Evolutionary conservation across 441 rosid species (phyloP).

Genomic region (Arabidopsis hybrid): DNA sequence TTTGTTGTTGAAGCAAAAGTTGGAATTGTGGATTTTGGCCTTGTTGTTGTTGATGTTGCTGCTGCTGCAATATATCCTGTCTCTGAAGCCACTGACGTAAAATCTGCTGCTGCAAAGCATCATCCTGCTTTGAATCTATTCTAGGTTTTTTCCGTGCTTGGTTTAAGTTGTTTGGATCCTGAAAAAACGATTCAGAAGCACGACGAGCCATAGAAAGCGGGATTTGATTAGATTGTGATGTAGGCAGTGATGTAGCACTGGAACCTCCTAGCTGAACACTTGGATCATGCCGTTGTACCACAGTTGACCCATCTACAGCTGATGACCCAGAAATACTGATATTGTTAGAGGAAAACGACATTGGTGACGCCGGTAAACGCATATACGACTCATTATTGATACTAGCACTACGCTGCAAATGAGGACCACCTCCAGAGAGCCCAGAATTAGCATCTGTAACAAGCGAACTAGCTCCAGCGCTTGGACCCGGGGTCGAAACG

Average conservation of each 20-base stretch:
- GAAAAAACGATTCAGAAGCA: slow-evolving; percentile 70
- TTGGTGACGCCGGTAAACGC: slow-evolving; percentile 95
- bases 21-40: slow-evolving; percentile 80
- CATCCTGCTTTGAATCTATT: slow-evolving; percentile 87
- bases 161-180: slow-evolving; percentile 68
- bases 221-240: slow-evolving; percentile 67
- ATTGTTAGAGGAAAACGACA: slow-evolving; percentile 94
- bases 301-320: slow-evolving; percentile 82
- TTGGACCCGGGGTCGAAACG: slow-evolving; percentile 89
- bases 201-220: slow-evolving; percentile 65
- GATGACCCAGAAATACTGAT: slow-evolving; percentile 92
- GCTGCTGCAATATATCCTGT: slow-evolving; percentile 74
- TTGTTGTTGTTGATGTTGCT: slow-evolving; percentile 57
- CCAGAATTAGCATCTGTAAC: slow-evolving; percentile 98
- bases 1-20: slow-evolving; percentile 71
- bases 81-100: slow-evolving; percentile 86
- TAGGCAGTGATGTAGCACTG: slow-evolving; percentile 74
- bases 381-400: slow-evolving; percentile 90
- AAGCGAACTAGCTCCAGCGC: slow-evolving; percentile 94
- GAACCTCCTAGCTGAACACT: slow-evolving; percentile 75
- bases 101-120: slow-evolving; percentile 83
- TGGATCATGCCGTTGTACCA: slow-evolving; percentile 79
- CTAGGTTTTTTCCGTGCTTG: slow-evolving; percentile 85
- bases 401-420: slow-evolving; percentile 96
- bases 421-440: slow-evolving; percentile 80